phyloP scores from a whole-genome alignment of 495 filamentous ascomycete genomes.

The Durotheca rogersii region DNA sequence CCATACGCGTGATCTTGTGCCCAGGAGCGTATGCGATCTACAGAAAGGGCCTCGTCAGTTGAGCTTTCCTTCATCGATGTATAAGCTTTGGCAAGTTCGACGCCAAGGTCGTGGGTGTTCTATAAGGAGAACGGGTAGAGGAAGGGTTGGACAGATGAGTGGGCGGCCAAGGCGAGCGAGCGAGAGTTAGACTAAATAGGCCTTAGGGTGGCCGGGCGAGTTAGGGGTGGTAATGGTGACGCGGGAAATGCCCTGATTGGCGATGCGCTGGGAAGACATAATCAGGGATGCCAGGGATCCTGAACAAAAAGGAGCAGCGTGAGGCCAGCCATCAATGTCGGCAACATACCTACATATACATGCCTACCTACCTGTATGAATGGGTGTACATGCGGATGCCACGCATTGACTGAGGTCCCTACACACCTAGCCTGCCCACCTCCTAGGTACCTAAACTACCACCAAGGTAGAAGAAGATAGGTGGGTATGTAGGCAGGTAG shows the following conservation, averaged over 20 bases:
- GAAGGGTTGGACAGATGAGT: conserved; percentile 1
- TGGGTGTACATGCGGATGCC: too few relatives aligned
- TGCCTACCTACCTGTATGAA: too few relatives aligned
- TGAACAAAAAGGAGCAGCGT: conserved; percentile 1
- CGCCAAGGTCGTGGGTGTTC: conserved; percentile 34
- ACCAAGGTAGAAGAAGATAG: too few relatives aligned
- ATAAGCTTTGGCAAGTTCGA: conserved; percentile 35
- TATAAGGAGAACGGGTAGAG: conserved; percentile 24
- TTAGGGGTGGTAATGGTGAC: conserved; percentile 19
- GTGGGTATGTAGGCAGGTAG: too few relatives aligned
- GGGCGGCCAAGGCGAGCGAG: conserved; percentile 9
- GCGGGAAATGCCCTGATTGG: conserved; percentile 25
- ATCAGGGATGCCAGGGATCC: conserved; percentile 15
- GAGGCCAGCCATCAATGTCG: conserved; percentile 10
- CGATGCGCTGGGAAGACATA: conserved; percentile 13
- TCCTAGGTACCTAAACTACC: too few relatives aligned
- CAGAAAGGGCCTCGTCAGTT: conserved; percentile 48
- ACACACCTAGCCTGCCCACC: too few relatives aligned
- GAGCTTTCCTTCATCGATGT: conserved; percentile 66
- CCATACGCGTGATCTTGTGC: conserved; percentile 57
- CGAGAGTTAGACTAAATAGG: conserved; percentile 31
- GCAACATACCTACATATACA: too few relatives aligned
- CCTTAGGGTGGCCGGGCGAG: conserved; percentile 25
- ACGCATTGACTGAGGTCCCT: too few relatives aligned
- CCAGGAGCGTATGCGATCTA: conserved; percentile 62